Percentiles rank a stretch among this genome's conserved stretches.
These are phyloP conservation scores for Aristolochia fimbriata DNA, from an alignment of 164 flowering plant genomes.

Conservation along the genomic window DNA sequence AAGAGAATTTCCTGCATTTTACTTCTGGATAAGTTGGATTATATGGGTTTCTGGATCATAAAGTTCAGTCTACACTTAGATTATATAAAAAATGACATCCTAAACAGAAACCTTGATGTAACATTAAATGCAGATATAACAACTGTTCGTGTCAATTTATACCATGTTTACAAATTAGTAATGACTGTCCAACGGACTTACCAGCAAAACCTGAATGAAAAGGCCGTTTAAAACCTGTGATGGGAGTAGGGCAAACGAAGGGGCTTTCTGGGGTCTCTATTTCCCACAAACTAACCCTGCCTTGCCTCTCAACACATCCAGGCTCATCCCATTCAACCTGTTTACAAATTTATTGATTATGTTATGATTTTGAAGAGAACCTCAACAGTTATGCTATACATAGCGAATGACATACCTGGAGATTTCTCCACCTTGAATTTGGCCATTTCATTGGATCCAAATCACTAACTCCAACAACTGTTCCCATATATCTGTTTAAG, in stretches of 20 bases:
- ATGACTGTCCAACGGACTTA: conserved; percentile 13
- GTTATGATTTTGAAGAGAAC: not conserved
- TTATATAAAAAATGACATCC: too few relatives aligned
- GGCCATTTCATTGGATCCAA: conserved; percentile 94
- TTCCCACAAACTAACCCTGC: conserved; percentile 87
- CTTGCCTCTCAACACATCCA: conserved; percentile 72
- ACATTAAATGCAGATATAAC: too few relatives aligned
- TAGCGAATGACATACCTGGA: conserved; percentile 46
- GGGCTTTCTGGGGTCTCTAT: conserved; percentile 92
- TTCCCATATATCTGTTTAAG: conserved; percentile 83
- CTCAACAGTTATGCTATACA: too few relatives aligned
- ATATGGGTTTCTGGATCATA: too few relatives aligned
- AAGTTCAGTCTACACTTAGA: too few relatives aligned
- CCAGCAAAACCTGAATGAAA: conserved; percentile 48
- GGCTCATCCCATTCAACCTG: conserved; percentile 99
- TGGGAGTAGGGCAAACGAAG: conserved; percentile 74
- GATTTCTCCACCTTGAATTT: conserved; percentile 92
- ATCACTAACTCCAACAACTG: conserved; percentile 72
- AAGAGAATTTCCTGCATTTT: too few relatives aligned
- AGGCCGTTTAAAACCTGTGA: conserved; percentile 73
- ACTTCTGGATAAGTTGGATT: too few relatives aligned
- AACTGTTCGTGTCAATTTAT: too few relatives aligned
- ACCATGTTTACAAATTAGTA: too few relatives aligned
- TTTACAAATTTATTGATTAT: conserved; percentile 1
- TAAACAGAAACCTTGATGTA: too few relatives aligned